Base-by-base conservation (phyloP, 495 filamentous ascomycete species). In the Aspergillus diversus region DNA sequence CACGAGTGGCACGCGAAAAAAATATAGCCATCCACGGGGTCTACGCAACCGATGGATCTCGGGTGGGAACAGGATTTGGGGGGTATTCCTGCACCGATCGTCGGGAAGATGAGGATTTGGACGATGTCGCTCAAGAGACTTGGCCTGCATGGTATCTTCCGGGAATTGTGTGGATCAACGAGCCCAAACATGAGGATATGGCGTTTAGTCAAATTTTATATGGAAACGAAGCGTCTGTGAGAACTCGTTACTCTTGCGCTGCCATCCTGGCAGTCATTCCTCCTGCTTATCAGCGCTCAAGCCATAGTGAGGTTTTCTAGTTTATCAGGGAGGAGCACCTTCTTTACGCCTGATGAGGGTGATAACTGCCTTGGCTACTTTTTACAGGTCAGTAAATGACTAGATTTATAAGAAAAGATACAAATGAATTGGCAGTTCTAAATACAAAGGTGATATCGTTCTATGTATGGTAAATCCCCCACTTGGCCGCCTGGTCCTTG, bases 211-310 rank as follows among this genome's bases (percentile, higher is more conserved):
- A 63, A 11, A 4, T 69, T 11, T 33, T 55, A 9, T 69, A 69
- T 39, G 71, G 70, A 5, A 72, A 74, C 21, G 58, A 70, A 33
- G 1, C 65, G 2, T 37, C 43, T 0, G 1, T 59, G n/a, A 31
- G 21, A 0, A 48, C 51, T 1, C 11, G 35, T 5, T 71, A 71
- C 46, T 71, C 71, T 0, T 59, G 11, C 47, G 69, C 63, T 27
- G 67, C 69, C 0, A 66, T 71, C 12, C 55, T 71, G 0, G 69
- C 62, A 7, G 51, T 54, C 0, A 55, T 72, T 27, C 67, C 70
- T 33, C 63, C 63, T 31, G 64, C 55, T 32, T 13, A 27, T 6
- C 3, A 56, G 13, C 37, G 21, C n/a, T n/a, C n/a, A n/a, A n/a
- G n/a, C n/a, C n/a, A n/a, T n/a, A n/a, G n/a, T n/a, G n/a, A n/a